Percentiles rank a stretch among this genome's conserved stretches.
Evolutionary conservation across 176 grass and related monocot genomes (phyloP).

Genomic region (Dendrocalamus sinicus): DNA sequence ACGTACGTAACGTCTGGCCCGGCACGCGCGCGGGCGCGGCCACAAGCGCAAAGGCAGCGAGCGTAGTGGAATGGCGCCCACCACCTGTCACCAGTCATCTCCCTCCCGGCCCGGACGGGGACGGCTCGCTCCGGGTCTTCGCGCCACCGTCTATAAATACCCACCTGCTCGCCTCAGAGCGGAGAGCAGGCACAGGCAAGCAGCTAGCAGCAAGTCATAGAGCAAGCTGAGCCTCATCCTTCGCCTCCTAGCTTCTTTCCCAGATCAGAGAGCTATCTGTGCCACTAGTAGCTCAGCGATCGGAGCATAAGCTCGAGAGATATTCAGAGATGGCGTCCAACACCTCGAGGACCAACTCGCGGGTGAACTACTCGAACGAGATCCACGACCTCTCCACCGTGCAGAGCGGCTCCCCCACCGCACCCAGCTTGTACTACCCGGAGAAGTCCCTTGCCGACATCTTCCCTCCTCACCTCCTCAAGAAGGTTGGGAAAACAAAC

Average conservation of each 20-base stretch:
- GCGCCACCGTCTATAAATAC: slow-evolving; percentile 58
- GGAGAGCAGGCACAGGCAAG: slow-evolving; percentile 32
- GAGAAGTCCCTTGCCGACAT: slow-evolving; percentile 65
- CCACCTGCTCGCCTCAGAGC: neutral
- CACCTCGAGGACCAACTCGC: slow-evolving; percentile 51
- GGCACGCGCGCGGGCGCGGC: slow-evolving; percentile 12
- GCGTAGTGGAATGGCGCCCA: slow-evolving; percentile 37
- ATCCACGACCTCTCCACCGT: slow-evolving; percentile 83
- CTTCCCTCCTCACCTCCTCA: slow-evolving; percentile 71
- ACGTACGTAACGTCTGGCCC: neutral
- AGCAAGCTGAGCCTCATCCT: neutral
- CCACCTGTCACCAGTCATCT: slow-evolving; percentile 38
- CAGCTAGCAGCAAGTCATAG: slow-evolving; percentile 1
- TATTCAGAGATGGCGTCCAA: neutral
- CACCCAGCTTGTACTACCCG: slow-evolving; percentile 51
- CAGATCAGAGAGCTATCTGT: neutral
- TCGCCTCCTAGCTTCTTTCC: neutral
- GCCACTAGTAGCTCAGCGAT: neutral
- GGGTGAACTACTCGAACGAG: slow-evolving; percentile 84
- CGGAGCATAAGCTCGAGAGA: neutral
- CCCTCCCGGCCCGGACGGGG: slow-evolving; percentile 5
- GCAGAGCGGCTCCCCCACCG: slow-evolving; percentile 49
- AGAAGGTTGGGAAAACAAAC: slow-evolving; percentile 50
- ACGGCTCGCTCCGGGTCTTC: neutral
- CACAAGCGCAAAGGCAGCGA: slow-evolving; percentile 48